Conservation (phyloP, 129 eudicot species). For the Daucus carota region DH1_v3.0 NC_030387.2:41520001-41520500, state of each 20-base stretch:
- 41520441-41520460: neutral
- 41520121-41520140: slow-evolving; percentile 61
- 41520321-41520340: slow-evolving; percentile 61
- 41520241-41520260: slow-evolving; percentile 11
- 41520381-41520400: neutral
- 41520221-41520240: neutral
- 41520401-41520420: neutral
- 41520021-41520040: slow-evolving; percentile 79
- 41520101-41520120: slow-evolving; percentile 74
- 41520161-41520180: neutral
- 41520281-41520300: slow-evolving; percentile 58
- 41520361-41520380: slow-evolving; percentile 94
- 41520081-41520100: slow-evolving; percentile 91
- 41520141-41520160: neutral
- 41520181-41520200: neutral
- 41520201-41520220: neutral
- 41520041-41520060: slow-evolving; percentile 65
- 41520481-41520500: neutral
- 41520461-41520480: neutral
- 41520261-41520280: slow-evolving; percentile 83
- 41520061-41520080: slow-evolving; percentile 78
- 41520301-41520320: slow-evolving; percentile 73
- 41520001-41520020: slow-evolving; percentile 84
- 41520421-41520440: neutral
- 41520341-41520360: slow-evolving; percentile 50